Evolutionary conservation across 2,329 filamentous ascomycete genomes (phyloP).

Genomic region (Bipolaris zeicola): DNA sequence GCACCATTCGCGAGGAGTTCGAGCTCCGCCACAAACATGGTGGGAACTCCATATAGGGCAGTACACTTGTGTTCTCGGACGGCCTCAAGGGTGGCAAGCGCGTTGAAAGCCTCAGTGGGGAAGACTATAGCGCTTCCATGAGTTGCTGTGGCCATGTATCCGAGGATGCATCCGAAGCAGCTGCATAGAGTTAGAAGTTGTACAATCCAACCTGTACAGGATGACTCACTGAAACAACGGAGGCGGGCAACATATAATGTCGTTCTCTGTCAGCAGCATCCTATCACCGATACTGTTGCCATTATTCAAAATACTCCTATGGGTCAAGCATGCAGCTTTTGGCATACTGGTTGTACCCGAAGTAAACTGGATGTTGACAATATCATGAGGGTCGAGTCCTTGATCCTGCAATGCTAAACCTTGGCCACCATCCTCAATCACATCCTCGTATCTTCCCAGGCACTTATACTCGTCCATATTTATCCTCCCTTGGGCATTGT

Average conservation of each 20-base stretch:
- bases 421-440: constrained; percentile 54
- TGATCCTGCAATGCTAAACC: constrained; percentile 53
- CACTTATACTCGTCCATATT: constrained; percentile 47
- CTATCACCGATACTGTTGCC: constrained; percentile 81
- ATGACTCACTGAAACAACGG: constrained; percentile 56
- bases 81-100: constrained; percentile 69
- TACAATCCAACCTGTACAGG: background rate
- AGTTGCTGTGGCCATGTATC: constrained; percentile 95
- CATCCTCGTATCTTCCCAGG: constrained; percentile 51
- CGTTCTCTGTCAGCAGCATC: constrained; percentile 76
- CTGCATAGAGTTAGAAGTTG: constrained; percentile 23
- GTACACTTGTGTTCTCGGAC: constrained; percentile 68
- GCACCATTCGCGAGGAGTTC: constrained; percentile 69
- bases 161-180: constrained; percentile 89
- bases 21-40: constrained; percentile 91
- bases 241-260: constrained; percentile 71
- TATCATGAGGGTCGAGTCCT: constrained; percentile 66
- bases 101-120: constrained; percentile 85
- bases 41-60: constrained; percentile 85
- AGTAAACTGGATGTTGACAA: constrained; percentile 96
- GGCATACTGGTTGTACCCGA: constrained; percentile 90
- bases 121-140: constrained; percentile 83
- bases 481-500: constrained; percentile 70
- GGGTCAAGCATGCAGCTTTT: constrained; percentile 88
- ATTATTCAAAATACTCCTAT: constrained; percentile 90